Evolutionary conservation across 495 filamentous ascomycete genomes (phyloP), one percentile per base, ranked within the genome.

Genomic region (Tuber melanosporum): DNA sequence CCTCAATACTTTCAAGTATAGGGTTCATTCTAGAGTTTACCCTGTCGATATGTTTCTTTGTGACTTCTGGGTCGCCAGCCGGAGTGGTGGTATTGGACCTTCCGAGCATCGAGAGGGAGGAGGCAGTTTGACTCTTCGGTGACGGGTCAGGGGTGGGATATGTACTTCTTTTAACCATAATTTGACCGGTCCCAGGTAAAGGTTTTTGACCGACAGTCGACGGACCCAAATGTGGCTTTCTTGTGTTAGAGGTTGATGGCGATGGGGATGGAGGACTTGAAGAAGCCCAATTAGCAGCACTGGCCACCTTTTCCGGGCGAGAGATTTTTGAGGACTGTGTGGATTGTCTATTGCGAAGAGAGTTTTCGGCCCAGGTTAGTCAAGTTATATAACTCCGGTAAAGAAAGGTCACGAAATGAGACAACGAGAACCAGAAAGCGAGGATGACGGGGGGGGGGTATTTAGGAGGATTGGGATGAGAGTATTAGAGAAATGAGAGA

Each of bases 121-220:
- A 7, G 32, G 43, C 49, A 26, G 10, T 46, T 26, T 77, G 75
- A 9, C 44, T 49, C 26, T 71, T 80, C 3, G 78, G 78, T 19
- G 78, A 80, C 39, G 78, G 71, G 17, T 71, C 78, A 12, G 78
- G 78, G n/a, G 77, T 80, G 22, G 78, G 78, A 49, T 80, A 80
- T 26, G 71, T 77, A 3, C 45, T 62, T 15, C 10, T 62, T 32
- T 62, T 15, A 62, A 14, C n/a, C 52, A 62, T 62, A 7, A 32
- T 32, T 62, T 32, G 52, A 32, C 52, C 4, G n/a, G n/a, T 6
- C 52, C 32, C 3, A 32, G n/a, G 52, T 62, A 32, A 32, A 62
- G 12, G n/a, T 62, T 32, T n/a, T 32, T 62, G 52, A 62, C 10
- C 52, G n/a, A 62, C 52, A 32, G 5, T 62, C 8, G n/a, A 32